phyloP scores from a whole-genome alignment of 1,139 yeast species.

The Casaregolazyma suthepensis region DNA sequence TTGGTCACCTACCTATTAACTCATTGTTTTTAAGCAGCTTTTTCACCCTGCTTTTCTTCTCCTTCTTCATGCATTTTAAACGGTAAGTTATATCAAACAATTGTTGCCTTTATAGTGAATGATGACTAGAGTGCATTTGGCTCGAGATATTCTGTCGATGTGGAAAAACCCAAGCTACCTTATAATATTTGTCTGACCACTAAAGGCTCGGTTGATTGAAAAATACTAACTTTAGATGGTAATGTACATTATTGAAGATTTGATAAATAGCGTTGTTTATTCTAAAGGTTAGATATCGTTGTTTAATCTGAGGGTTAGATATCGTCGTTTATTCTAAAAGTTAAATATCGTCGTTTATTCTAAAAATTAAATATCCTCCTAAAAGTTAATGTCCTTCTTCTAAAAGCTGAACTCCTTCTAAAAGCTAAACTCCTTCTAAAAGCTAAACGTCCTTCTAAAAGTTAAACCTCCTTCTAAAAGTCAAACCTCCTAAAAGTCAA shows the following conservation, averaged over 20 bases:
- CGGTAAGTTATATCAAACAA: slow-evolving; percentile 7
- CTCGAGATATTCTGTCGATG: slow-evolving; percentile 81
- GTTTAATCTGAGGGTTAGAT: not conserved
- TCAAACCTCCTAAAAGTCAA: too few relatives aligned
- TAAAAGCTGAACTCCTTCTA: too few relatives aligned
- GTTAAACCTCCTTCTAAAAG: too few relatives aligned
- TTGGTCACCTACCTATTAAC: slow-evolving; percentile 6
- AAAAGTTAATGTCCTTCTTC: too few relatives aligned
- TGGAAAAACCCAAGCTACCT: slow-evolving; percentile 94
- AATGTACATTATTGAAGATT: not conserved
- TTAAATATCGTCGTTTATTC: too few relatives aligned
- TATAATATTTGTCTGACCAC: slow-evolving; percentile 24
- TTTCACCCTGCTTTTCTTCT: not conserved
- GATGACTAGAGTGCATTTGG: slow-evolving; percentile 96
- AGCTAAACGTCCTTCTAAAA: too few relatives aligned
- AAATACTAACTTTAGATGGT: not conserved
- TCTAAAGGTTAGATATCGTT: too few relatives aligned
- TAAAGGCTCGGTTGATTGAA: not conserved
- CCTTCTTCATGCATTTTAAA: not conserved
- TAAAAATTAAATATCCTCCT: too few relatives aligned
- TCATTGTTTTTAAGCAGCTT: not conserved
- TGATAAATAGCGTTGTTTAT: too few relatives aligned
- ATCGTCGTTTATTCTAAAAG: too few relatives aligned
- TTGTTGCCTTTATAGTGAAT: slow-evolving; percentile 28
- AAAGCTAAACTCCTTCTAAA: too few relatives aligned